Evolutionary conservation across 1,284 basidiomycete genomes (phyloP).

Genomic region (Ganoderma meredithae): DNA sequence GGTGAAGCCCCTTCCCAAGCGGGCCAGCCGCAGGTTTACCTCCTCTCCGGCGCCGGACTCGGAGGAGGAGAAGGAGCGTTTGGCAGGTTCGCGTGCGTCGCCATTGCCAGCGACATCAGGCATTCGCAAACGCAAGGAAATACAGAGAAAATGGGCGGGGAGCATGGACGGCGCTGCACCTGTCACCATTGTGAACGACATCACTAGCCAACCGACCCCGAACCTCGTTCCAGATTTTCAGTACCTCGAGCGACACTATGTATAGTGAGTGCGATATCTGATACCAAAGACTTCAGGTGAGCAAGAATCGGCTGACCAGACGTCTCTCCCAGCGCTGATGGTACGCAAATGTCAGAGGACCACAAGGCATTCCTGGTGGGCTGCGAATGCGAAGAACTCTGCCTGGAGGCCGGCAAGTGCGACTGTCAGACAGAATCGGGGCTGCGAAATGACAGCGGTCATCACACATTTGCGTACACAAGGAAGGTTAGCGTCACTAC

Average conservation of each 20-base stretch:
- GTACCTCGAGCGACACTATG: conserved; percentile 61
- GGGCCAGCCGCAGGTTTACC: conserved; percentile 2
- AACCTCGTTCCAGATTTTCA: conserved; percentile 48
- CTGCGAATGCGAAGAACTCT: conserved; percentile 43
- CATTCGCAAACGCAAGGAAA: conserved; percentile 15
- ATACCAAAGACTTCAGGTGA: neutral
- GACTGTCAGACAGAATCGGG: conserved; percentile 43
- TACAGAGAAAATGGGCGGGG: conserved; percentile 21
- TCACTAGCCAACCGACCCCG: conserved; percentile 57
- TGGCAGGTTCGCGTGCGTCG: neutral
- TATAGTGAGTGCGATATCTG: conserved; percentile 46
- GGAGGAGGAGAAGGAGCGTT: conserved; percentile 3
- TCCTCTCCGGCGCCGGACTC: conserved; percentile 12
- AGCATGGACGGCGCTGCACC: conserved; percentile 46
- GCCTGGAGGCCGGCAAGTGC: conserved; percentile 40
- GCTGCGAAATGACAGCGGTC: conserved; percentile 28
- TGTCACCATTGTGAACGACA: conserved; percentile 55
- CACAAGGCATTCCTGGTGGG: conserved; percentile 34
- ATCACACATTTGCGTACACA: conserved; percentile 51
- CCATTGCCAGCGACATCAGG: neutral
- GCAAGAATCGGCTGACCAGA: neutral
- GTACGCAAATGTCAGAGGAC: neutral
- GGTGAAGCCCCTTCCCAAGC: conserved; percentile 19
- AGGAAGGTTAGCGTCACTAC: conserved; percentile 32
- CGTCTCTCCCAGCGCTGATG: conserved; percentile 1